These are phyloP conservation scores for Cerrena zonata DNA, from an alignment of 1,284 basidiomycete species.

Conservation along the genomic window DNA sequence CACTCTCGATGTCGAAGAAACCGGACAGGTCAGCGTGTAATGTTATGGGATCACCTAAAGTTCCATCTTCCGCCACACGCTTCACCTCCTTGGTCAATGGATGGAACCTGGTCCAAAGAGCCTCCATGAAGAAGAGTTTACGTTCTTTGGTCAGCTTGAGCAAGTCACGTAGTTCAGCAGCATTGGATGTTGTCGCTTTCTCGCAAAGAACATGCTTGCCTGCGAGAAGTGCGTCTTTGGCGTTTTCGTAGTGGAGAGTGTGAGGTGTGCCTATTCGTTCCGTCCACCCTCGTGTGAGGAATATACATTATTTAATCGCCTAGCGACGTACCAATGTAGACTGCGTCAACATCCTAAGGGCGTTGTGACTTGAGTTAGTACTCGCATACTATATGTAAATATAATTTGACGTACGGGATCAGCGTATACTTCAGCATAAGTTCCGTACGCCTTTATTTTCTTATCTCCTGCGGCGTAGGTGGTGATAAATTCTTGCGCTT, in stretches of 20 bases:
- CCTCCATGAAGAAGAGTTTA: constrained; percentile 85
- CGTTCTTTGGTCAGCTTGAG: constrained; percentile 69
- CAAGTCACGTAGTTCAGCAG: constrained; percentile 61
- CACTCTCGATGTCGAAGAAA: constrained; percentile 69
- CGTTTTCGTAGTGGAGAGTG: constrained; percentile 77
- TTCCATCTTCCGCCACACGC: constrained; percentile 54
- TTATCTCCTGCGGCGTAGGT: constrained; percentile 43
- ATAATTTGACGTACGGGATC: constrained; percentile 34
- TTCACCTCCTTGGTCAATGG: constrained; percentile 65
- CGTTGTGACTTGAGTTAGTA: background rate
- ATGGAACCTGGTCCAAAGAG: constrained; percentile 77
- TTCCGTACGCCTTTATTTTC: constrained; percentile 65
- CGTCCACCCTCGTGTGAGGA: background rate
- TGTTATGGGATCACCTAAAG: constrained; percentile 57
- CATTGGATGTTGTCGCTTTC: constrained; percentile 70
- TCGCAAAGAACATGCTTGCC: constrained; percentile 86
- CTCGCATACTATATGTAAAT: background rate
- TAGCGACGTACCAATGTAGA: constrained; percentile 63
- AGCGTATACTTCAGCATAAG: constrained; percentile 72
- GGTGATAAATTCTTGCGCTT: constrained; percentile 70
- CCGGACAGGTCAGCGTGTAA: constrained; percentile 71
- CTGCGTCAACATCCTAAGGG: constrained; percentile 64
- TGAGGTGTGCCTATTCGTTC: constrained; percentile 78
- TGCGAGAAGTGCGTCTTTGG: constrained; percentile 69
- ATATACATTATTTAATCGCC: background rate